phyloP scores from a whole-genome alignment of 768 basidiomycete genomes.

The Hypsizygus marmoreus region DNA sequence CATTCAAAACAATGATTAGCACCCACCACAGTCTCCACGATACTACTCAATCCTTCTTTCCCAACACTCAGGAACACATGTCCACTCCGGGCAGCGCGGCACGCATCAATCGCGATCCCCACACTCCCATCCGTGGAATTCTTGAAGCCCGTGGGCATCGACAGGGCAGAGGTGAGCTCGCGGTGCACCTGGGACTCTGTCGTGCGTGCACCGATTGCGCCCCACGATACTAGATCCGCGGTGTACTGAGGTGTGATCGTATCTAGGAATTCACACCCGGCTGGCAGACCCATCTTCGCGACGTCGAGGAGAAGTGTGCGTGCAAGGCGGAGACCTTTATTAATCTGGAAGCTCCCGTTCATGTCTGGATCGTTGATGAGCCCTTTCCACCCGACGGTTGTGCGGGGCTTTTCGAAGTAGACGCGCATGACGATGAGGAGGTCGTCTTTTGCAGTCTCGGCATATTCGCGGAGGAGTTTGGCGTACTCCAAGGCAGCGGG shows the following conservation, averaged over 20 bases:
- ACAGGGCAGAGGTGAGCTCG: conserved; percentile 83
- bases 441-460: conserved; percentile 78
- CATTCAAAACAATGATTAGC: conserved; percentile 2
- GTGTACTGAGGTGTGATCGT: conserved; percentile 78
- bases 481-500: conserved; percentile 90
- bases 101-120: conserved; percentile 92
- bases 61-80: conserved; percentile 98
- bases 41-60: conserved; percentile 92
- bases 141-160: conserved; percentile 98
- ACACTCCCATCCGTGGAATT: conserved; percentile 96
- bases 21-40: conserved; percentile 88
- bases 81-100: conserved; percentile 84
- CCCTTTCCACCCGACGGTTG: conserved; percentile 98
- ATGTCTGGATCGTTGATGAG: conserved; percentile 97
- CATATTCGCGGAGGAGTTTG: conserved; percentile 73
- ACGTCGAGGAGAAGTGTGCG: conserved; percentile 86
- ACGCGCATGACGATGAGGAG: conserved; percentile 96
- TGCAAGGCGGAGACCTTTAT: conserved; percentile 90
- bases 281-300: conserved; percentile 87
- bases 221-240: conserved; percentile 89
- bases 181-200: conserved; percentile 94
- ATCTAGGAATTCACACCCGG: conserved; percentile 95
- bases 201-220: conserved; percentile 92
- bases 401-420: conserved; percentile 96
- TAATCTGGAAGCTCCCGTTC: conserved; percentile 93